Evolutionary conservation across 176 grass and related monocot genomes (phyloP), one percentile per base, ranked within the genome.

Genomic region (Musa schizocarpa): DNA sequence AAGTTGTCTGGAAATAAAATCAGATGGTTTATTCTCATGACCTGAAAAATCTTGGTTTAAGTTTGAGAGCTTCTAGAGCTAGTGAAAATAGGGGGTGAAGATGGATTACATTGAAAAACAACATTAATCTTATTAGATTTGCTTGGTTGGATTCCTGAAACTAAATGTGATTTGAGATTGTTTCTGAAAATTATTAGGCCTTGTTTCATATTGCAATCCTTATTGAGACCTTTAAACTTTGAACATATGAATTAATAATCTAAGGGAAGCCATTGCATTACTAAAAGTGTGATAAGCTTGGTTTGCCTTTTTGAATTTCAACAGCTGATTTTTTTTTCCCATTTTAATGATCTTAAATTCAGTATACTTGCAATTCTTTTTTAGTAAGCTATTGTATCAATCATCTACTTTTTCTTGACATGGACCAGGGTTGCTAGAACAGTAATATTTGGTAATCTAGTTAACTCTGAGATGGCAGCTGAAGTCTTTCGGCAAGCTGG

Each of bases 401-500:
- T 20, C 17, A 50, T 34, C 29, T 68, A 11, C 72, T 57, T 68
- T 25, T 62, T 75, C 50, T 71, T 5, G 23, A 62, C 19, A 23
- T 66, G 25, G 55, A 79, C 66, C 83, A 98, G 90, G 88, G 76
- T 94, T 78, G 95, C 90, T 49, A 91, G 87, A 87, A 91, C 90
- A 3, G 90, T 98, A 52, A 93, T 98, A 86, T 89, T 91, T 76
- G 84, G 90, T 73, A 91, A 84, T n/a, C 69, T 93, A 75, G 69
- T 5, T 76, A 86, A 89, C 80, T 85, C 77, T 71, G 77, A 86
- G 56, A 87, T 85, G 81, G 86, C 95, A 17, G 87, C 52, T 17
- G 86, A 98, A 85, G 86, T 98, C 77, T 86, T 98, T 59, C 82
- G 76, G 84, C 87, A 63, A 63, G 86, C 90, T 93, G 84, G 84